Conservation (phyloP, 1,139 yeast genomes). For the Maudiozyma humilis region DNA sequence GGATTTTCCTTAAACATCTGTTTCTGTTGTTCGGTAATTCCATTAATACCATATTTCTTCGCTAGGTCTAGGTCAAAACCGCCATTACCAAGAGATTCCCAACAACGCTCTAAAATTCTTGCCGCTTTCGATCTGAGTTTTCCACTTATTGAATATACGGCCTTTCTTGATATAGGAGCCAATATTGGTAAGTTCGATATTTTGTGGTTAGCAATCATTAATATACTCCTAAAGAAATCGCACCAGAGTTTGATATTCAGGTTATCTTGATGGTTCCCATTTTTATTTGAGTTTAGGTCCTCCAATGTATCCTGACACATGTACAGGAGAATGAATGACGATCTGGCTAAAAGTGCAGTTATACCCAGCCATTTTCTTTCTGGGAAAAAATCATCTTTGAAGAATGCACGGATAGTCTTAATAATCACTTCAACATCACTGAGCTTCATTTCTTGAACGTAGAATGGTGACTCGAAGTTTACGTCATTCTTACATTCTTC, state of each 20-base stretch:
- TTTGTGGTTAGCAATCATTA: slow-evolving; percentile 36
- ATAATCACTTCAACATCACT: slow-evolving; percentile 33
- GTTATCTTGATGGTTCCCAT: slow-evolving; percentile 35
- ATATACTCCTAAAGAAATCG: slow-evolving; percentile 49
- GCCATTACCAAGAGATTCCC: slow-evolving; percentile 57
- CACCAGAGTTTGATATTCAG: slow-evolving; percentile 59
- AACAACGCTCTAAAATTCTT: slow-evolving; percentile 46
- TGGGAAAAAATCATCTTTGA: slow-evolving; percentile 57
- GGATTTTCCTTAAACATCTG: slow-evolving; percentile 53
- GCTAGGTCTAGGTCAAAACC: slow-evolving; percentile 8
- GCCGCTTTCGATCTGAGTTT: slow-evolving; percentile 59
- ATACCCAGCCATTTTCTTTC: slow-evolving; percentile 62
- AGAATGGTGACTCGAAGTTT: slow-evolving; percentile 35
- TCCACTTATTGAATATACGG: slow-evolving; percentile 56
- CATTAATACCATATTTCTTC: slow-evolving; percentile 49
- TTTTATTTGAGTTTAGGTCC: slow-evolving; percentile 43
- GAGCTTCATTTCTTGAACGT: slow-evolving; percentile 26
- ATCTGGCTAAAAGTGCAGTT: slow-evolving; percentile 53
- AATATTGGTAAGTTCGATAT: slow-evolving; percentile 40
- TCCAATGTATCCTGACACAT: slow-evolving; percentile 50
- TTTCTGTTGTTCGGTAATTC: slow-evolving; percentile 67
- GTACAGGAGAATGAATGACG: slow-evolving; percentile 51
- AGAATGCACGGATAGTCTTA: slow-evolving; percentile 50
- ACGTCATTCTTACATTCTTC: slow-evolving; percentile 32
- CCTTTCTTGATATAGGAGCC: slow-evolving; percentile 65